Evolutionary conservation across 352 stramenopile species (phyloP), one percentile per base, ranked within the genome.

Genomic region (Pythium grandisporangium): DNA sequence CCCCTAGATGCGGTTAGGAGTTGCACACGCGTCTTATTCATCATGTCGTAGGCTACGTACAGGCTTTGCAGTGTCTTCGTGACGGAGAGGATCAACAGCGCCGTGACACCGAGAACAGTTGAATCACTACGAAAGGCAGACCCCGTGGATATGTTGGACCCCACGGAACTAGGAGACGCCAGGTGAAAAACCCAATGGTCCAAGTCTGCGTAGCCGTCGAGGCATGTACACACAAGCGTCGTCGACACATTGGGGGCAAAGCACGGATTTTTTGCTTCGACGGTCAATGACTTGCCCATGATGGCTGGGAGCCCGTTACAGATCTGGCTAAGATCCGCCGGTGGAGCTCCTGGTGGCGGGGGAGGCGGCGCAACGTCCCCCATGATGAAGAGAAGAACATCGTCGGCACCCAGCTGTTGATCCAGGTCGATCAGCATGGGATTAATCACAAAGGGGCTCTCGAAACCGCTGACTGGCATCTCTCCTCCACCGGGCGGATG

Each of bases 181-280:
- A 52, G 34, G 14, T 37, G 45, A 29, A 52, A 26, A 4, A 33
- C 20, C 45, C 45, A 52, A 25, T 37, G 16, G 29, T 52, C 29
- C 8, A 26, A 3, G 4, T 14, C 13, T 3, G 1, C 22, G n/a
- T 40, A 29, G 17, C 39, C 45, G 17, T 16, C 16, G 11, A 52
- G 20, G 37, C 45, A 52, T 13, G 45, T 39, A 21, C 45, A 52
- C 21, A 37, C 44, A 20, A 52, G 37, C 4, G 16, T 42, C 4
- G 45, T 52, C 12, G 17, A 30, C 4, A 52, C 37, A 25, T 52
- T 33, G 8, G 45, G 26, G 11, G 26, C 25, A 19, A 52, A 52
- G 45, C 45, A 52, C 27, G 23, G 35, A 37, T 37, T 27, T n/a
- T 52, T 52, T 21, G 26, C 33, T 8, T 17, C 37, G n/a, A 38